Conservation (phyloP, 495 filamentous ascomycete genomes). For the Usnea hakonensis region DNA sequence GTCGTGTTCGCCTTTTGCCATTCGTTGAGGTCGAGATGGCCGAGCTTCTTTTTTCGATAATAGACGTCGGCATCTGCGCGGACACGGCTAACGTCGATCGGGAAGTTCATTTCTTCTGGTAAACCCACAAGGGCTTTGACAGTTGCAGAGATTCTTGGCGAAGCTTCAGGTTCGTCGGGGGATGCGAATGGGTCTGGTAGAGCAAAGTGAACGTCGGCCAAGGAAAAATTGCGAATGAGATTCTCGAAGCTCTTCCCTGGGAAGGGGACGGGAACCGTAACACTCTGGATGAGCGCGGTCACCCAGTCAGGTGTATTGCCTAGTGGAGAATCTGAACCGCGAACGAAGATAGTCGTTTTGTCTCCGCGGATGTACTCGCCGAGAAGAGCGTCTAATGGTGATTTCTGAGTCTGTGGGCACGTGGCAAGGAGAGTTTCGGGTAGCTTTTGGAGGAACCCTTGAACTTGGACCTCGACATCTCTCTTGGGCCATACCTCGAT, state of each 20-base stretch:
- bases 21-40: slow-evolving; percentile 61
- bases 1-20: slow-evolving; percentile 87
- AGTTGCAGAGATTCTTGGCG: slow-evolving; percentile 71
- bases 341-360: slow-evolving; percentile 69
- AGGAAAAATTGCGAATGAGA: slow-evolving; percentile 75
- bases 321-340: slow-evolving; percentile 60
- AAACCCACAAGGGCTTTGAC: slow-evolving; percentile 68
- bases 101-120: slow-evolving; percentile 79
- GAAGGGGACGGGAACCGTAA: slow-evolving; percentile 78
- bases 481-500: slow-evolving; percentile 57
- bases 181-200: slow-evolving; percentile 71
- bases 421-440: slow-evolving; percentile 58
- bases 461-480: slow-evolving; percentile 58
- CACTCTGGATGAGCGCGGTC: slow-evolving; percentile 64
- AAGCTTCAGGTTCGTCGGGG: slow-evolving; percentile 62
- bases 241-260: slow-evolving; percentile 72
- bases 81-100: slow-evolving; percentile 64
- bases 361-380: slow-evolving; percentile 73
- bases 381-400: slow-evolving; percentile 79
- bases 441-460: slow-evolving; percentile 59
- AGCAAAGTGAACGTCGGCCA: slow-evolving; percentile 74
- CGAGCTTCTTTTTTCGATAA: slow-evolving; percentile 67
- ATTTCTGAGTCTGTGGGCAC: slow-evolving; percentile 68
- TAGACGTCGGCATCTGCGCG: slow-evolving; percentile 70
- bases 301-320: slow-evolving; percentile 71